Base-by-base conservation (phyloP, 371 early-diverging fungal species). In the Mucor irregularis region DNA sequence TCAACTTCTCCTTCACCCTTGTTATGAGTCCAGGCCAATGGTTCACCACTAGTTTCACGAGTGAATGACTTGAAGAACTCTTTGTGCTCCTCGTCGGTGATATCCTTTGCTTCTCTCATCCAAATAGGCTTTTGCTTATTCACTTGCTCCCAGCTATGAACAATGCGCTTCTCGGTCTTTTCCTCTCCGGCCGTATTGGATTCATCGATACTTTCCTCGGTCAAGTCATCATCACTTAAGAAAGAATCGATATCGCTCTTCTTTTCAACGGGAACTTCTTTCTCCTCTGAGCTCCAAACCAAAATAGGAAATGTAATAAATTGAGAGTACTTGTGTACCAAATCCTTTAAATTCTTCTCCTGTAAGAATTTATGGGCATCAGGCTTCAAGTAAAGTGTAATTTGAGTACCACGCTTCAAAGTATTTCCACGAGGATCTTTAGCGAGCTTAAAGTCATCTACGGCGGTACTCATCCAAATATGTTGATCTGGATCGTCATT, bases 301-400 rank as follows among this genome's bases (percentile, higher is more conserved):
- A 88, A 88, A 69, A 99, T 96, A 26, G 96, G 96, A 81, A 95
- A 96, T 57, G 84, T 87, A 78, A 96, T 93, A 69, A 92, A 97
- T 71, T 91, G 90, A 39, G 93, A 94, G 76, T 97, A 89, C 62
- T 91, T 94, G 51, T 83, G 68, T 33, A 97, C 81, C 19, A 98
- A 71, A 13, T 76, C 76, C 42, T 80, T 64, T 40, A 96, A 69
- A 35, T 62, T 82, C 14, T 69, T 40, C 37, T 85, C 78, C 16
- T 93, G 82, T 33, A 96, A 78, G 72, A 85, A 97, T 53, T 91
- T 86, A n/a, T 76, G 57, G 29, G 91, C 92, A 62, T 93, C 94
- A 31, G 88, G 86, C 81, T 97, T 95, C 49, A 98, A 66, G 61
- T 92, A 84, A 26, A 99, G 79, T 2, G 87, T 86, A 56, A 99